Evolutionary conservation across 371 early-diverging fungal genomes (phyloP).

Genomic region (Spraguea lophii): DNA sequence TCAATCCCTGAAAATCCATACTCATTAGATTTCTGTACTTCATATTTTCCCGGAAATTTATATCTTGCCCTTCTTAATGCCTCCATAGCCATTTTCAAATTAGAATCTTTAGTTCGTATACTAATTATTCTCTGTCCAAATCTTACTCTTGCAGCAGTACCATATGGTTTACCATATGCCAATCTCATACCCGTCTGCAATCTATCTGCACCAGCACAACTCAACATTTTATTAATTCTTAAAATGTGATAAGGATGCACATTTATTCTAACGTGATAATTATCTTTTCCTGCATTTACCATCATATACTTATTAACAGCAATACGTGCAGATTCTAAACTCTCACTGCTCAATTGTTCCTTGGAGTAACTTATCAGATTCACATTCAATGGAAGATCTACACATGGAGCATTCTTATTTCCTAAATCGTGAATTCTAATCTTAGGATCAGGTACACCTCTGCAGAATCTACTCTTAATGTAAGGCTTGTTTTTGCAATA

Average conservation of each 20-base stretch:
- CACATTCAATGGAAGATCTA: slow-evolving; percentile 84
- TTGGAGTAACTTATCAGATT: slow-evolving; percentile 90
- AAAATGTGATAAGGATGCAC: slow-evolving; percentile 98
- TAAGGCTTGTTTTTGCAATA: slow-evolving; percentile 99
- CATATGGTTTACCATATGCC: slow-evolving; percentile 97
- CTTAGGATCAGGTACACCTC: slow-evolving; percentile 99
- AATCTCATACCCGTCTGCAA: slow-evolving; percentile 99
- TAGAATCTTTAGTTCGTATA: slow-evolving; percentile 81
- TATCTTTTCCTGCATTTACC: slow-evolving; percentile 91
- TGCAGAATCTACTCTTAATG: slow-evolving; percentile 95
- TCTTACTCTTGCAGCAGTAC: slow-evolving; percentile 91
- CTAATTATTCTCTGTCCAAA: slow-evolving; percentile 93
- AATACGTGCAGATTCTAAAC: slow-evolving; percentile 96
- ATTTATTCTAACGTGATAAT: slow-evolving; percentile 95
- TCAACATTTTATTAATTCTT: slow-evolving; percentile 99
- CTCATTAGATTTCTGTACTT: slow-evolving; percentile 90
- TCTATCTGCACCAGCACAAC: slow-evolving; percentile 99
- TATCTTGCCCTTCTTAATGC: slow-evolving; percentile 93
- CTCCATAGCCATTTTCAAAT: slow-evolving; percentile 79
- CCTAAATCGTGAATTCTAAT: slow-evolving; percentile 93
- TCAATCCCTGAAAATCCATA: slow-evolving; percentile 97
- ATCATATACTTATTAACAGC: slow-evolving; percentile 97
- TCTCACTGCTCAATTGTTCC: slow-evolving; percentile 95
- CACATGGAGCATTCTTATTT: slow-evolving; percentile 87
- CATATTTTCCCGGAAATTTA: slow-evolving; percentile 98